Base-by-base conservation (phyloP, 2,329 filamentous ascomycete species). In the Aspergillus tanneri region DNA sequence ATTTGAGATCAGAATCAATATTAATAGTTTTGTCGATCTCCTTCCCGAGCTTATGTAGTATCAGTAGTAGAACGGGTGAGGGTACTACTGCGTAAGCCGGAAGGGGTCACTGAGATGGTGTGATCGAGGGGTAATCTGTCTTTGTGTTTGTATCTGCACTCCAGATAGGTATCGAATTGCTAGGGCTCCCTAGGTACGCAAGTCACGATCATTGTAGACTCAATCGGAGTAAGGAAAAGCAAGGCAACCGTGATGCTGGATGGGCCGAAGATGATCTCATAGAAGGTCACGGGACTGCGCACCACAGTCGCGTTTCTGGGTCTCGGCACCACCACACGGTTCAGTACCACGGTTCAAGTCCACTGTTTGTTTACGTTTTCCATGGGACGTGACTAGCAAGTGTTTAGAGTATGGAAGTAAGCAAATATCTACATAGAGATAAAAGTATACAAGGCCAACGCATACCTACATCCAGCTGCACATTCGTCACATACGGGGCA, bases 271-370 rank as follows among this genome's bases (percentile, higher is more conserved):
- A 52, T 49, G 55, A 56, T 56, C 50, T 58, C 55, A 57, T 53
- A 22, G n/a, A 21, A 28, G 19, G 58, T 63, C 60, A 62, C 58
- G 60, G 60, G 61, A 58, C 39, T 46, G 25, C 55, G 55, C 52
- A 59, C 52, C 19, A 9, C 43, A 54, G 60, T 61, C 59, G 56
- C 54, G 59, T 55, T 38, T 37, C 22, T 22, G 43, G 44, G 30
- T 6, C 8, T 30, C 21, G 39, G 19, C 14, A 23, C 22, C 22
- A 37, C 9, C 30, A 34, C 30, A 34, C 30, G 30, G 30, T 4
- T 36, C 19, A n/a, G 42, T 41, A 36, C 47, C 46, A 49, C 35
- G 47, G 51, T 38, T 53, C 41, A 12, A 10, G 25, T 27, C 36
- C 12, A 35, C 36, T 43, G 34, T 39, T 43, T 54, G 47, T 48